These are phyloP conservation scores for Boechera retrofracta DNA, from an alignment of 345 rosid species.

Conservation along the genomic window DNA sequence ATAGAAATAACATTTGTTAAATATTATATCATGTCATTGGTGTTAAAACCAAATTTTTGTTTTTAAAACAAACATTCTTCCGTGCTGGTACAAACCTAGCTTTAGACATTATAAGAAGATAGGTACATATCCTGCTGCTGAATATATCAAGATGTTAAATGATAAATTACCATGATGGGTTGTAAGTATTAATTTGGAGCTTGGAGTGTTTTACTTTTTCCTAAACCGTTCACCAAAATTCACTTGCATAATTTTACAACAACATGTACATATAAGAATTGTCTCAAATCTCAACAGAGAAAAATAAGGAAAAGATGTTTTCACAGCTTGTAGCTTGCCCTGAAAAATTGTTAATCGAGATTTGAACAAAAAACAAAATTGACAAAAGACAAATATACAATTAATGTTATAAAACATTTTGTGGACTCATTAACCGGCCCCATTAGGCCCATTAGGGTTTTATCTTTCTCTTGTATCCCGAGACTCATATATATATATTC, in stretches of 20 bases:
- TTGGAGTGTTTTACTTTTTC: background rate
- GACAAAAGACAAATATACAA: background rate
- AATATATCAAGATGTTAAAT: background rate
- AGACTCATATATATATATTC: too few relatives aligned
- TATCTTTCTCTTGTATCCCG: too few relatives aligned
- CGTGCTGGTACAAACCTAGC: too few relatives aligned
- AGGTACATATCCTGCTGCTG: conserved; percentile 9
- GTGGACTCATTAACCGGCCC: too few relatives aligned
- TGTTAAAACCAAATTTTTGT: too few relatives aligned
- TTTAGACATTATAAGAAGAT: background rate
- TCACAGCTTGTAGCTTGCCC: background rate
- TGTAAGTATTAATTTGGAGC: background rate
- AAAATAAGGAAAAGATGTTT: background rate
- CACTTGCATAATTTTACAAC: background rate
- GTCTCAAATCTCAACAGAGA: background rate
- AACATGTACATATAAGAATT: background rate
- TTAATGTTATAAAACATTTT: too few relatives aligned
- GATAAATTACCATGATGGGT: conserved; percentile 8
- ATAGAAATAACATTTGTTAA: too few relatives aligned
- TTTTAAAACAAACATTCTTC: too few relatives aligned
- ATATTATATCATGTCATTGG: too few relatives aligned
- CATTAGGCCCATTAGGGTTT: too few relatives aligned
- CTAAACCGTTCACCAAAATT: conserved; percentile 2
- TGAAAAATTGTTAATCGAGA: background rate
- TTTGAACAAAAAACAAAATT: background rate